Percentiles rank a stretch among this genome's conserved stretches.
Conservation (phyloP, 768 basidiomycete species). For the Leccinum variicolor region DNA sequence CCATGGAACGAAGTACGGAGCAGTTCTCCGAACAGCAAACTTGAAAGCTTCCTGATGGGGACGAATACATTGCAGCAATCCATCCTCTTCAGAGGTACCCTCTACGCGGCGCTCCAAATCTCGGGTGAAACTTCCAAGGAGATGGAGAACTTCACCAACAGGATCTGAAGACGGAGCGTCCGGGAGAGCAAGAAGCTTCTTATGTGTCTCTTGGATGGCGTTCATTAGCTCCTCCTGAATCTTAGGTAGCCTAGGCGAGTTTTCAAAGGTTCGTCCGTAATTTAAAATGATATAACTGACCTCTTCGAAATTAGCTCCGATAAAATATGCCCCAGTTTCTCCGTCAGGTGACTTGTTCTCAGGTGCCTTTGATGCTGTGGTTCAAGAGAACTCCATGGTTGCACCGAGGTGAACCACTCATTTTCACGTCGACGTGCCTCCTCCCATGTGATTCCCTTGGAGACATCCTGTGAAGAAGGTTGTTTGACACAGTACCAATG, state of each 20-base stretch:
- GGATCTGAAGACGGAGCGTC: constrained; percentile 54
- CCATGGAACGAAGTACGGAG: constrained; percentile 58
- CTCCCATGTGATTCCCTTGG: constrained; percentile 42
- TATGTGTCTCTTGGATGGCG: constrained; percentile 39
- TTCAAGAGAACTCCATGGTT: constrained; percentile 57
- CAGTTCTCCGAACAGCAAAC: constrained; percentile 44
- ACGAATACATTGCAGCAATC: constrained; percentile 55
- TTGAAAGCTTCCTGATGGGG: constrained; percentile 48
- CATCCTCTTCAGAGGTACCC: constrained; percentile 50
- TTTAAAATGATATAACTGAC: constrained; percentile 32
- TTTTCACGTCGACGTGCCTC: constrained; percentile 57
- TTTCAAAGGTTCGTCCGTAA: background rate
- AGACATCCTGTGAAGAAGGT: constrained; percentile 28
- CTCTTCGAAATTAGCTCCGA: constrained; percentile 61
- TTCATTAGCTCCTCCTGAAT: constrained; percentile 57
- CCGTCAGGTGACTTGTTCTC: constrained; percentile 54
- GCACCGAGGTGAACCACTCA: constrained; percentile 49
- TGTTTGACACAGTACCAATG: constrained; percentile 42
- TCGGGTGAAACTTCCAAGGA: constrained; percentile 45
- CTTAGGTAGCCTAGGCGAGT: constrained; percentile 49
- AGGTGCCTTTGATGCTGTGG: constrained; percentile 47
- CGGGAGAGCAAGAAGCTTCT: constrained; percentile 36
- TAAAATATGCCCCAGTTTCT: constrained; percentile 55
- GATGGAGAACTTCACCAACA: constrained; percentile 49
- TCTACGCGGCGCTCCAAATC: constrained; percentile 46